Conservation (phyloP, 257 asterid species). For the Solanum arcanum region DNA sequence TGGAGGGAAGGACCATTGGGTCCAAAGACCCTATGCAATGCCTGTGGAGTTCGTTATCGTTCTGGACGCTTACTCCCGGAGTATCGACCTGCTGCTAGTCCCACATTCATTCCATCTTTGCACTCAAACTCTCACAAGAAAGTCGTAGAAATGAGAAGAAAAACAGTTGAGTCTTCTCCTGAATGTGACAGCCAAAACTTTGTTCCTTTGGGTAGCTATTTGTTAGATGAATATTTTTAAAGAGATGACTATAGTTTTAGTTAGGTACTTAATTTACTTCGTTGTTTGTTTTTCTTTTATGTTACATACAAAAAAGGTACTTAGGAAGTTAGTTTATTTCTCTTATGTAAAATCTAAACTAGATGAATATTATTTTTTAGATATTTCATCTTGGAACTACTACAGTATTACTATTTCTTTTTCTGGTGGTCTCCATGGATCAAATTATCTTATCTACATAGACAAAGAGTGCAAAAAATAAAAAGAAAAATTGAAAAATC, state of each 20-base stretch:
- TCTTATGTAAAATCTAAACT: not conserved
- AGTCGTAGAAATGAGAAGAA: conserved; percentile 40
- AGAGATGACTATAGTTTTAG: conserved; percentile 7
- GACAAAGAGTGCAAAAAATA: not conserved
- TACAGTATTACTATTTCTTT: not conserved
- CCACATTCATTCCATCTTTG: conserved; percentile 38
- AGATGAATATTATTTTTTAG: not conserved
- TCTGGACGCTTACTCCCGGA: conserved; percentile 50
- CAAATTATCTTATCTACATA: not conserved
- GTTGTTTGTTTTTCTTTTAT: not conserved
- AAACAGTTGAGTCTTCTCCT: not conserved
- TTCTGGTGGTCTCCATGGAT: not conserved
- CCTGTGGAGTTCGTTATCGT: conserved; percentile 55
- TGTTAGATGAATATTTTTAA: conserved; percentile 27
- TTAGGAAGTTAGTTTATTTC: not conserved
- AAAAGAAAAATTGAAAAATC: not conserved
- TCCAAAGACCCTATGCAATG: conserved; percentile 59
- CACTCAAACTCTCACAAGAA: conserved; percentile 67
- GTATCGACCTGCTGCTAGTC: conserved; percentile 57
- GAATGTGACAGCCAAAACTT: conserved; percentile 25
- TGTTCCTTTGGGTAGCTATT: conserved; percentile 25
- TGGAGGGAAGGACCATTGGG: conserved; percentile 65
- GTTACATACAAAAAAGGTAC: conserved; percentile 17
- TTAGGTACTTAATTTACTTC: conserved; percentile 9
- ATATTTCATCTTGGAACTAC: not conserved